Evolutionary conservation across 495 filamentous ascomycete species (phyloP).

Genomic region (Penicillium samsonianum): DNA sequence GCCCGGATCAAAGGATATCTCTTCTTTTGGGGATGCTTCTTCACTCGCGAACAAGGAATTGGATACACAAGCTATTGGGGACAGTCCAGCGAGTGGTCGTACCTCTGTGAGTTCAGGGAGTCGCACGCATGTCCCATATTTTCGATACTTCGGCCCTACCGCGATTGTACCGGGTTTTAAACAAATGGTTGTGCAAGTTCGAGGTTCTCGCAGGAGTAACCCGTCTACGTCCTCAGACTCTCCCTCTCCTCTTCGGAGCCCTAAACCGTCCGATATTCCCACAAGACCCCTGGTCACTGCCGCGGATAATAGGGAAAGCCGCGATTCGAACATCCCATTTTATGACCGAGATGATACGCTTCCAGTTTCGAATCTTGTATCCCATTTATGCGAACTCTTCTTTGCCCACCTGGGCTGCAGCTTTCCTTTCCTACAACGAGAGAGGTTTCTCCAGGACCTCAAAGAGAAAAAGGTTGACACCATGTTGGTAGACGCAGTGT

Average conservation of each 20-base stretch:
- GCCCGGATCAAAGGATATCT: slow-evolving; percentile 23
- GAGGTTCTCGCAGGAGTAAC: slow-evolving; percentile 52
- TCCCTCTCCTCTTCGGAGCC: slow-evolving; percentile 39
- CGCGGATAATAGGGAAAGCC: slow-evolving; percentile 43
- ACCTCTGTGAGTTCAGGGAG: slow-evolving; percentile 43
- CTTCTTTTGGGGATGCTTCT: slow-evolving; percentile 24
- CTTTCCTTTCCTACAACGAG: slow-evolving; percentile 75
- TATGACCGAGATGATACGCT: slow-evolving; percentile 71
- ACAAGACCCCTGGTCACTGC: slow-evolving; percentile 29
- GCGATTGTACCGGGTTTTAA: slow-evolving; percentile 92
- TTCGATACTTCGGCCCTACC: slow-evolving; percentile 84
- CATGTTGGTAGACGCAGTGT: slow-evolving; percentile 84
- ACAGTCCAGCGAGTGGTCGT: slow-evolving; percentile 47
- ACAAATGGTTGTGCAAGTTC: slow-evolving; percentile 79
- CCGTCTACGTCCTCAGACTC: slow-evolving; percentile 51
- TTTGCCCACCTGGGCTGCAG: slow-evolving; percentile 77
- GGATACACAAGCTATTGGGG: slow-evolving; percentile 31
- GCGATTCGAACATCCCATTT: slow-evolving; percentile 68
- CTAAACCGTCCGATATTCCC: slow-evolving; percentile 30
- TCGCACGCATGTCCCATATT: slow-evolving; percentile 77
- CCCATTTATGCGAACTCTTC: slow-evolving; percentile 73
- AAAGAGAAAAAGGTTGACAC: slow-evolving; percentile 78
- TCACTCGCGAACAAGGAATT: slow-evolving; percentile 32
- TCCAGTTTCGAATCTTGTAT: slow-evolving; percentile 70
- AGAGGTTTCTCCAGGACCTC: slow-evolving; percentile 67